These are phyloP conservation scores for Camellia granthamiana DNA, from an alignment of 148 eudicot genomes.

Conservation along the genomic window DNA sequence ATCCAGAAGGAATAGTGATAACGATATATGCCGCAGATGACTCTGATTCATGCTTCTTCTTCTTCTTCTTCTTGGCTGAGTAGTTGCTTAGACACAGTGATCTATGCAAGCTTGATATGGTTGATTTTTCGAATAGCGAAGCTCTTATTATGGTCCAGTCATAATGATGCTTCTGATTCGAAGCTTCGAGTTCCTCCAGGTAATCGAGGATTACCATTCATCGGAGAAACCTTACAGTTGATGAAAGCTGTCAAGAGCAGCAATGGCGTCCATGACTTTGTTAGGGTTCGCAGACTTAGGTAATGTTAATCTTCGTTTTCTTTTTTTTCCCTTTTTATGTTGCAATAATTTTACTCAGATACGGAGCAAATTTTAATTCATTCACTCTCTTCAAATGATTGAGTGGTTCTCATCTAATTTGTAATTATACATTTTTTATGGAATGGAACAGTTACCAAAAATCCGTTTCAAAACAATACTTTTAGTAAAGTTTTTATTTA, in stretches of 20 bases:
- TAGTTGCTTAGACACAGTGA: conserved; percentile 4
- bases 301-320: not conserved
- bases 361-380: too few species aligned
- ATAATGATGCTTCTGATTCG: conserved; percentile 2
- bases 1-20: too few species aligned
- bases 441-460: too few species aligned
- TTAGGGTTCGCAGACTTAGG: conserved; percentile 36
- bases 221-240: conserved; percentile 55
- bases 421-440: too few species aligned
- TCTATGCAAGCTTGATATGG: conserved; percentile 12
- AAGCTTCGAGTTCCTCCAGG: conserved; percentile 29
- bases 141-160: not conserved
- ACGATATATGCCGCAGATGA: not conserved
- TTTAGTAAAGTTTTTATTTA: too few species aligned
- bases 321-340: too few species aligned
- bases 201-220: conserved; percentile 35
- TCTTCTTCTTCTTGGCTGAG: not conserved
- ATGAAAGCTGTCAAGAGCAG: conserved; percentile 35
- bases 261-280: conserved; percentile 46
- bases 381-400: too few species aligned
- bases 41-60: not conserved
- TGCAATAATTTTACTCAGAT: too few species aligned
- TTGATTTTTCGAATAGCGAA: conserved; percentile 14
- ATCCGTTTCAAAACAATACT: too few species aligned
- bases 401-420: too few species aligned